phyloP scores from a whole-genome alignment of 129 eudicot genomes.

The Pulicaria dysenterica region DNA sequence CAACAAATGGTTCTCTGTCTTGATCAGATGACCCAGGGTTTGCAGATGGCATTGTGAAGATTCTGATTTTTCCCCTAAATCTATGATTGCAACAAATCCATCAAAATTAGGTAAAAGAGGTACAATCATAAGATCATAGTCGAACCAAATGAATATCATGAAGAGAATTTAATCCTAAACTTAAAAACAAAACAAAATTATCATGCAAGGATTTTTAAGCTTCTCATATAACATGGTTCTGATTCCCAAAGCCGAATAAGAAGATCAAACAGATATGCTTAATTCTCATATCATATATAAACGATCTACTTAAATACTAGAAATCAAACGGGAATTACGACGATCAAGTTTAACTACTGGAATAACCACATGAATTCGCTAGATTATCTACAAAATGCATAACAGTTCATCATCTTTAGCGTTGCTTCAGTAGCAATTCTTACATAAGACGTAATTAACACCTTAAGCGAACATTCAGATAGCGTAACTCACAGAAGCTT shows the following conservation, averaged over 20 bases:
- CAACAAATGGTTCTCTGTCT: slow-evolving; percentile 68
- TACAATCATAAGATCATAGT: not conserved
- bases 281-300: not conserved
- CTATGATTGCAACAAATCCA: not conserved
- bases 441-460: slow-evolving; percentile 2
- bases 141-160: not conserved
- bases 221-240: no score
- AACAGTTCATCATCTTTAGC: not conserved
- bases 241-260: not conserved
- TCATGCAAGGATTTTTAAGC: not conserved
- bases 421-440: slow-evolving; percentile 9
- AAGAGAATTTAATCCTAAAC: not conserved
- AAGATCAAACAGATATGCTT: slow-evolving; percentile 11
- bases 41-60: slow-evolving; percentile 48
- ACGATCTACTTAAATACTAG: not conserved
- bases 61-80: not conserved
- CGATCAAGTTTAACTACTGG: slow-evolving; percentile 7
- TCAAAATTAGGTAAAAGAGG: not conserved
- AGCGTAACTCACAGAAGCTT: slow-evolving; percentile 14
- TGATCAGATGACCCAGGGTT: slow-evolving; percentile 47
- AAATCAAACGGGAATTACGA: not conserved
- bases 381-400: not conserved
- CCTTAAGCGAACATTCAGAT: slow-evolving; percentile 6
- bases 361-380: not conserved
- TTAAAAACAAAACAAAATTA: not conserved